Evolutionary conservation across 2,329 filamentous ascomycete genomes (phyloP).

Genomic region (Monilinia polystroma): DNA sequence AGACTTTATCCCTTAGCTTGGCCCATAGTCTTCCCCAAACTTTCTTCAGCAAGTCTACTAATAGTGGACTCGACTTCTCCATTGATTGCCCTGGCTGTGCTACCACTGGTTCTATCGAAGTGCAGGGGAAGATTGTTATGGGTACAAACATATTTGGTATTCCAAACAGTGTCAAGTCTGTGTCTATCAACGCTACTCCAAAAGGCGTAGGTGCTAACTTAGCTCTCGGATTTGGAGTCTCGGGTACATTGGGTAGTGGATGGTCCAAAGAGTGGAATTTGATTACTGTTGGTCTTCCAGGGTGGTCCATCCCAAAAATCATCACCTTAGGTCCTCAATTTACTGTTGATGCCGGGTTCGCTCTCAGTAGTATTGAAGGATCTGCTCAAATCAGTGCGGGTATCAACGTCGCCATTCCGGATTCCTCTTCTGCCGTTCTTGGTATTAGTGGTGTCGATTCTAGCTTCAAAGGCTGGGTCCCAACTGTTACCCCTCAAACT

Average conservation of each 20-base stretch:
- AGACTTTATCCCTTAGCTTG: conserved; percentile 1
- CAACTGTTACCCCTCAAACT: conserved; percentile 15
- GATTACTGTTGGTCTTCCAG: conserved; percentile 17
- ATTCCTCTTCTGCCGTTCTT: conserved; percentile 21
- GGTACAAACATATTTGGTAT: neutral
- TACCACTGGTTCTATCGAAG: conserved; percentile 15
- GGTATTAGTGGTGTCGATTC: conserved; percentile 15
- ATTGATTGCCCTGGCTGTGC: conserved; percentile 16
- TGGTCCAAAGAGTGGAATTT: conserved; percentile 22
- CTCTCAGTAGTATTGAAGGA: conserved; percentile 14
- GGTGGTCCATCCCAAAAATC: conserved; percentile 20
- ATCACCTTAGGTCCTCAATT: conserved; percentile 21
- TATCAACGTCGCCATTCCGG: conserved; percentile 11
- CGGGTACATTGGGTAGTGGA: conserved; percentile 21
- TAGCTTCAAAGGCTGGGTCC: conserved; percentile 18
- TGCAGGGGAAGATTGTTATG: conserved; percentile 21
- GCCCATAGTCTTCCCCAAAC: conserved; percentile 18
- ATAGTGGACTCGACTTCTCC: conserved; percentile 20
- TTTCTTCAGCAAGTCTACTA: conserved; percentile 20
- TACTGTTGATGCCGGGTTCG: conserved; percentile 22
- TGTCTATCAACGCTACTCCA: conserved; percentile 16
- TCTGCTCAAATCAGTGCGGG: conserved; percentile 11
- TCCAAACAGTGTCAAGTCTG: conserved; percentile 18
- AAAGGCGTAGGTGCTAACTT: conserved; percentile 19
- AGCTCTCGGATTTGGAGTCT: conserved; percentile 20